phyloP scores from a whole-genome alignment of 306 rosid genomes.

The Purshia tridentata region DNA sequence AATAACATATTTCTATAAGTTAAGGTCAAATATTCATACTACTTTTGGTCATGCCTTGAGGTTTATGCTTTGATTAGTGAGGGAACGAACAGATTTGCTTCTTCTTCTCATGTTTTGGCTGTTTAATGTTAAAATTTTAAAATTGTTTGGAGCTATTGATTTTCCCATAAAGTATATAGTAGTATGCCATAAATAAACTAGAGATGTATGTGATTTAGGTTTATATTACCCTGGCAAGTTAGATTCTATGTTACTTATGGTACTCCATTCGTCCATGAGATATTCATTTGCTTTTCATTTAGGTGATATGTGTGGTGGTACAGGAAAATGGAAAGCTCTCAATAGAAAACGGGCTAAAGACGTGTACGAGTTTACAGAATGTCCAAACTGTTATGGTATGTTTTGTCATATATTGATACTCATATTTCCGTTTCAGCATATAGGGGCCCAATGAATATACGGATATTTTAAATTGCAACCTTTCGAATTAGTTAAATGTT shows the following conservation, averaged over 20 bases:
- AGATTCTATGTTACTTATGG: neutral
- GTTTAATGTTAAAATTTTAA: neutral
- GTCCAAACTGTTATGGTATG: slow-evolving; percentile 97
- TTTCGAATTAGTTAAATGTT: too few relatives aligned
- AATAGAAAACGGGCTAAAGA: slow-evolving; percentile 94
- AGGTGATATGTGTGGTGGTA: slow-evolving; percentile 99
- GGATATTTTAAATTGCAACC: neutral
- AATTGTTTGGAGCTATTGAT: neutral
- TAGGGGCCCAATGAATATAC: neutral
- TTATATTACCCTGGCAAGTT: neutral
- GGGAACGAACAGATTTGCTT: neutral
- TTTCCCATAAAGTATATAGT: neutral
- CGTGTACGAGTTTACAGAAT: slow-evolving; percentile 87
- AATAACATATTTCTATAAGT: neutral
- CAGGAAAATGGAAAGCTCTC: slow-evolving; percentile 99
- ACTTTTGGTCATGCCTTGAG: neutral
- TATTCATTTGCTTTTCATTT: slow-evolving; percentile 42
- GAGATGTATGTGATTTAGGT: neutral
- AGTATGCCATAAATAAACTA: neutral
- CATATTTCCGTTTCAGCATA: neutral
- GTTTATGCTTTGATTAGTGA: neutral
- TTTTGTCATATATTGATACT: neutral
- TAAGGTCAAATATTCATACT: neutral
- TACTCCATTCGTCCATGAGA: slow-evolving; percentile 17
- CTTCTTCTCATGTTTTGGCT: neutral